Evolutionary conservation across 345 rosid genomes (phyloP).

Genomic region (Psidium friedrichsthalianum): DNA sequence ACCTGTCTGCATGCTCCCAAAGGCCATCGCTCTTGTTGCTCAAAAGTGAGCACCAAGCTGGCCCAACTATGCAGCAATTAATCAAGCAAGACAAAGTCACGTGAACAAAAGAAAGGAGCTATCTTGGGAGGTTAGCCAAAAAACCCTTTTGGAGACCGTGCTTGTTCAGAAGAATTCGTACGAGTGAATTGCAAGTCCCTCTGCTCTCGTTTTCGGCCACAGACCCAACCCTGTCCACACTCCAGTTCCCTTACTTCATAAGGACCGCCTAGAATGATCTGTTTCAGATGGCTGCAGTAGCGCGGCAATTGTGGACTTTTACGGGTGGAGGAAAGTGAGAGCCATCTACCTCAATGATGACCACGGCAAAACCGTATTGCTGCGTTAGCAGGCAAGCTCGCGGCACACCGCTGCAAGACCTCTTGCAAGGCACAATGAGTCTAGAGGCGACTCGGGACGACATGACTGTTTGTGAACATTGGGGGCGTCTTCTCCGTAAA

Average conservation of each 20-base stretch:
- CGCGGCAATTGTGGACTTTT: slow-evolving; percentile 39
- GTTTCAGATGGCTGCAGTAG: slow-evolving; percentile 76
- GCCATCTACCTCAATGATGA: slow-evolving; percentile 72
- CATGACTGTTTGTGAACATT: slow-evolving; percentile 20
- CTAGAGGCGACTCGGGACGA: slow-evolving; percentile 39
- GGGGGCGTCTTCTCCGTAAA: no score
- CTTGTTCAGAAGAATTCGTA: background rate
- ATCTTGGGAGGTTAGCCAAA: no score
- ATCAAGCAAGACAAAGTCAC: no score
- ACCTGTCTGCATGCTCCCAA: no score
- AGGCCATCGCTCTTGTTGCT: no score
- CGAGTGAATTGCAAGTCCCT: slow-evolving; percentile 49
- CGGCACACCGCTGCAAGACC: slow-evolving; percentile 47
- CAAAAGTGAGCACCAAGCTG: no score
- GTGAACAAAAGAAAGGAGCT: no score
- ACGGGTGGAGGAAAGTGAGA: slow-evolving; percentile 81
- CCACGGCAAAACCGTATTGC: slow-evolving; percentile 70
- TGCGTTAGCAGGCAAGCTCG: slow-evolving; percentile 59
- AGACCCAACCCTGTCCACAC: slow-evolving; percentile 70
- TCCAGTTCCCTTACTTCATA: slow-evolving; percentile 65
- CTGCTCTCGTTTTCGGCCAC: slow-evolving; percentile 71
- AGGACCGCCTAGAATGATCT: slow-evolving; percentile 65
- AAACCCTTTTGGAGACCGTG: no score
- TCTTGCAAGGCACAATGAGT: slow-evolving; percentile 65
- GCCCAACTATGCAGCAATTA: no score